phyloP scores from a whole-genome alignment of 176 grass and related monocot species.

The Musa troglodytarum region DNA sequence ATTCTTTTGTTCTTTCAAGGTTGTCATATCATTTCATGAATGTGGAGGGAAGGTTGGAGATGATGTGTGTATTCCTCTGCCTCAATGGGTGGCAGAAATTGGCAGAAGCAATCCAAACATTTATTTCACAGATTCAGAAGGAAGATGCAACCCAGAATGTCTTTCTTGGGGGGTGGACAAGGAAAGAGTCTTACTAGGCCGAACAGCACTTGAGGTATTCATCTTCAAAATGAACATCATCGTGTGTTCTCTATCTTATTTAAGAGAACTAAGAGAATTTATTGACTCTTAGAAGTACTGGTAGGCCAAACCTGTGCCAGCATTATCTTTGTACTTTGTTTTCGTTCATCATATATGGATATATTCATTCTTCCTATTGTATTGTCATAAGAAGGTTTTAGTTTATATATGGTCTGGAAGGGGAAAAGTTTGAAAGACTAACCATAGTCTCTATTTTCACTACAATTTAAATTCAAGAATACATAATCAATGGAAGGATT shows the following conservation, averaged over 20 bases:
- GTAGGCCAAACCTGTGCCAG: not conserved
- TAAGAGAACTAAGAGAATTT: not conserved
- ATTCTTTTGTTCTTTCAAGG: constrained; percentile 25
- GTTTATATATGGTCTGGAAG: not conserved
- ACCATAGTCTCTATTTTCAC: not conserved
- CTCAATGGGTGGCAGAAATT: constrained; percentile 75
- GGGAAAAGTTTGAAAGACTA: not conserved
- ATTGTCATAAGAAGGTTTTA: not conserved
- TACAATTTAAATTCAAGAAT: not conserved
- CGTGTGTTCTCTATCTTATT: not conserved
- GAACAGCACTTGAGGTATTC: constrained; percentile 72
- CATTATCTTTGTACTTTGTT: constrained; percentile 1
- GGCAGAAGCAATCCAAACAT: constrained; percentile 78
- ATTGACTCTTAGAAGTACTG: not conserved
- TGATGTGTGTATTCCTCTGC: constrained; percentile 60
- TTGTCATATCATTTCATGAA: constrained; percentile 94
- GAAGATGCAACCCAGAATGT: constrained; percentile 57
- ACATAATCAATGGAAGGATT: not conserved
- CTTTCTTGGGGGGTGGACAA: constrained; percentile 91
- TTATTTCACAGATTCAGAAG: constrained; percentile 76
- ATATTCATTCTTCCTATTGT: not conserved
- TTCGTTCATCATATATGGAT: not conserved
- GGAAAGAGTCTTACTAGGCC: constrained; percentile 62
- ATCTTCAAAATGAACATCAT: not conserved
- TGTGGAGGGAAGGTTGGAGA: constrained; percentile 77